Conservation (phyloP, 371 early-diverging fungal species). For the Mortierella sp. region DNA sequence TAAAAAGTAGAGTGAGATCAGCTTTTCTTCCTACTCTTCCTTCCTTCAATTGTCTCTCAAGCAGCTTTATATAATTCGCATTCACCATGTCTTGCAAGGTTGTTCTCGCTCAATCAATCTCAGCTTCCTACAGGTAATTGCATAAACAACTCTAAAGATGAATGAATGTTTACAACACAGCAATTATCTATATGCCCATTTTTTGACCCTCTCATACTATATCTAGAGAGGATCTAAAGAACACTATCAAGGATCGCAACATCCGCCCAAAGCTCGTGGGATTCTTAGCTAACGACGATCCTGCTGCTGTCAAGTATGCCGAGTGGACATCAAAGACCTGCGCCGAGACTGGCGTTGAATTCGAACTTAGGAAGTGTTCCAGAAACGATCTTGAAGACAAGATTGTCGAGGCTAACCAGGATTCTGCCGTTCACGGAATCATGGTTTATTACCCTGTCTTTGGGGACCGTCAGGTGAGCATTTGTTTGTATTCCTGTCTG, state of each 20-base stretch:
- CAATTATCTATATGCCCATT: not conserved
- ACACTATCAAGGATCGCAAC: conserved; percentile 74
- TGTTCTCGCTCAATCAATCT: conserved; percentile 70
- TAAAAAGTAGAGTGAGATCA: not conserved
- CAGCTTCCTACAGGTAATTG: conserved; percentile 71
- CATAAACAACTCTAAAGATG: not conserved
- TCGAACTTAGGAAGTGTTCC: conserved; percentile 88
- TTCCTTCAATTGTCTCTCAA: not conserved
- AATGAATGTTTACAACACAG: not conserved
- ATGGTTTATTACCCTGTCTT: conserved; percentile 97
- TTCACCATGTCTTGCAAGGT: conserved; percentile 66
- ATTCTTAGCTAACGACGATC: conserved; percentile 96
- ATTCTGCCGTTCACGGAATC: conserved; percentile 87
- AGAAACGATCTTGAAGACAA: conserved; percentile 88
- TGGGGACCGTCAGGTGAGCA: conserved; percentile 83
- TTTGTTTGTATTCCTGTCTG: not conserved
- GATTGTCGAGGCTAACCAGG: conserved; percentile 91
- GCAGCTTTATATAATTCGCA: conserved; percentile 5
- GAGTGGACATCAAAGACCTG: conserved; percentile 94
- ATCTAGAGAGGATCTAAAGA: conserved; percentile 85
- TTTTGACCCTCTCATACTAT: not conserved
- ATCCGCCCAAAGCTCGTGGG: conserved; percentile 91
- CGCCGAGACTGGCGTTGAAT: conserved; percentile 89
- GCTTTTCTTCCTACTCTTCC: not conserved
- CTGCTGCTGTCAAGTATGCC: conserved; percentile 90